Percentiles rank a stretch among this genome's conserved stretches.
phyloP scores from a whole-genome alignment of 2,329 filamentous ascomycete genomes.

The Nothomitra cinnamomea region DNA sequence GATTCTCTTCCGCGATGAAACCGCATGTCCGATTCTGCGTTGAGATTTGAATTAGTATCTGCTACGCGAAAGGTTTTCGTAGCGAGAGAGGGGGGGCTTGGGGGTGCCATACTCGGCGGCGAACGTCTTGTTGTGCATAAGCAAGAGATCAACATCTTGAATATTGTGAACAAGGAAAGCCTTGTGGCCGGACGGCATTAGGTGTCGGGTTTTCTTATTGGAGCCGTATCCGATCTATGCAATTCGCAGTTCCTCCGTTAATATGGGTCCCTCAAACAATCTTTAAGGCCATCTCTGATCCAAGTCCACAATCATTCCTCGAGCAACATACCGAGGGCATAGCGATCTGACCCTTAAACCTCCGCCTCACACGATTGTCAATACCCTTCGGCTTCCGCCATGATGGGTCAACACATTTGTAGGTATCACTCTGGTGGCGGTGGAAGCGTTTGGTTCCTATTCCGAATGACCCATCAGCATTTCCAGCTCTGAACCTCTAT shows the following conservation, averaged over 20 bases:
- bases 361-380: constrained; percentile 92
- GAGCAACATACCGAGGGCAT: constrained; percentile 84
- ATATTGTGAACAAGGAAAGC: constrained; percentile 97
- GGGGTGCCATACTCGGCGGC: constrained; percentile 73
- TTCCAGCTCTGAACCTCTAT: not conserved
- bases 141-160: constrained; percentile 87
- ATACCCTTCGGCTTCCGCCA: constrained; percentile 99
- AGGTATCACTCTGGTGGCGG: constrained; percentile 95
- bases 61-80: constrained; percentile 21
- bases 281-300: not conserved
- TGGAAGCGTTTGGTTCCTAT: constrained; percentile 84
- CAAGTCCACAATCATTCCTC: not conserved
- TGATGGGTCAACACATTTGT: constrained; percentile 75
- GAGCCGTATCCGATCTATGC: constrained; percentile 89
- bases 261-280: not conserved
- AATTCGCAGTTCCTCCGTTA: not conserved
- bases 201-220: constrained; percentile 98
- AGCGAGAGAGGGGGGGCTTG: not conserved
- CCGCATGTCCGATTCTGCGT: constrained; percentile 82
- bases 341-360: constrained; percentile 86
- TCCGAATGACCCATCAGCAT: not conserved
- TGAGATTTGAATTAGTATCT: constrained; percentile 5
- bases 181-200: constrained; percentile 99
- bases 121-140: constrained; percentile 99
- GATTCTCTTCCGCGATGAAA: constrained; percentile 96